Percentiles rank a stretch among this genome's conserved stretches.
Evolutionary conservation across 768 basidiomycete genomes (phyloP).

Genomic region (Leccinum disarticulatum): DNA sequence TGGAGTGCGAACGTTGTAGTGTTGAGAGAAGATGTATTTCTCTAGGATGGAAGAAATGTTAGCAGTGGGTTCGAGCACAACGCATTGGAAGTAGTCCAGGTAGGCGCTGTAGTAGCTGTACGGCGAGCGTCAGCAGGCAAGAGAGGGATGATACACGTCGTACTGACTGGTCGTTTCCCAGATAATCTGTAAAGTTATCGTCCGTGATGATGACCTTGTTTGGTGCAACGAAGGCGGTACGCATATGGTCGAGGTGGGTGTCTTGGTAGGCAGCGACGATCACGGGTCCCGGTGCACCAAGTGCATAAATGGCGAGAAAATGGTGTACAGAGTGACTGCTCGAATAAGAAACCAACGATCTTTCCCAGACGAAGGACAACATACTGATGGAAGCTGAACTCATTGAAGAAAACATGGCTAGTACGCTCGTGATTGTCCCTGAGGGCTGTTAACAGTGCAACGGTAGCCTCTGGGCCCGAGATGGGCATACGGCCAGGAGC

Average conservation of each 20-base stretch:
- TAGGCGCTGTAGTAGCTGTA: constrained; percentile 35
- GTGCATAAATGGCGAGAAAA: constrained; percentile 54
- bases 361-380: not conserved
- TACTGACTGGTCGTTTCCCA: constrained; percentile 33
- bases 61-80: constrained; percentile 29
- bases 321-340: constrained; percentile 58
- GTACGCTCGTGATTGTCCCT: constrained; percentile 49
- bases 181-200: constrained; percentile 23
- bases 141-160: not conserved
- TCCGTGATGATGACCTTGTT: constrained; percentile 26
- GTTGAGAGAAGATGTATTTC: constrained; percentile 56
- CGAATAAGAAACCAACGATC: not conserved
- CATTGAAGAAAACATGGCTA: constrained; percentile 56
- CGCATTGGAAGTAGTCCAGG: constrained; percentile 31
- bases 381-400: constrained; percentile 34
- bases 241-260: constrained; percentile 40
- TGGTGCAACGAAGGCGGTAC: constrained; percentile 33
- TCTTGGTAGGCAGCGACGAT: constrained; percentile 43
- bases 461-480: constrained; percentile 38
- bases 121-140: not conserved
- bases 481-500: constrained; percentile 40
- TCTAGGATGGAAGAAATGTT: constrained; percentile 47
- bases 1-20: constrained; percentile 43
- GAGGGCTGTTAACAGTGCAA: constrained; percentile 40
- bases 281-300: constrained; percentile 50